These are phyloP conservation scores for Salvia miltiorrhiza DNA, from an alignment of 257 asterid genomes.

Conservation along the genomic window DNA sequence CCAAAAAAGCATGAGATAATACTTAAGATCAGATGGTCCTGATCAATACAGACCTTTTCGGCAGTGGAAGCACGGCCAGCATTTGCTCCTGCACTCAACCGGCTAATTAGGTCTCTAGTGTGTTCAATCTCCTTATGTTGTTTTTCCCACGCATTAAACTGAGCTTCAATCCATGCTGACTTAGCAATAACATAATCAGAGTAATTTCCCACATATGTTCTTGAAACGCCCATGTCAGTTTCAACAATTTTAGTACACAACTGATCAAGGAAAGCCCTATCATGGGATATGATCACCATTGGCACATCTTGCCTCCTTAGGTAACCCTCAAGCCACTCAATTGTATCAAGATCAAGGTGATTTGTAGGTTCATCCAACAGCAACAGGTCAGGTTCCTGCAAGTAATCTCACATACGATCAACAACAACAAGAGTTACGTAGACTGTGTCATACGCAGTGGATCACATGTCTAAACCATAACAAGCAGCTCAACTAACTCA, in stretches of 20 bases:
- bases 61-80: constrained; percentile 99
- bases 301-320: constrained; percentile 90
- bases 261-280: constrained; percentile 96
- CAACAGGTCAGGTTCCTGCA: constrained; percentile 87
- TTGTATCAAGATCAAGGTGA: constrained; percentile 95
- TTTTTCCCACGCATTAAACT: constrained; percentile 91
- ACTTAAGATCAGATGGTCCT: neutral
- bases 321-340: constrained; percentile 97
- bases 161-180: constrained; percentile 80
- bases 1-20: neutral
- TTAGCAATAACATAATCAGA: constrained; percentile 71
- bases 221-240: constrained; percentile 92
- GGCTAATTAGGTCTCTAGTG: constrained; percentile 67
- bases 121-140: constrained; percentile 91
- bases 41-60: constrained; percentile 57
- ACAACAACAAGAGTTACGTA: constrained; percentile 15
- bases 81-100: constrained; percentile 95
- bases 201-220: constrained; percentile 78
- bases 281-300: constrained; percentile 97
- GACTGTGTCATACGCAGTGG: neutral
- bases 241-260: constrained; percentile 93
- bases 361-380: constrained; percentile 97
- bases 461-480: neutral
- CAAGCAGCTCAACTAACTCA: neutral
- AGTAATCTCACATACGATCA: constrained; percentile 20